Percentiles rank a stretch among this genome's conserved stretches.
Evolutionary conservation across 495 filamentous ascomycete genomes (phyloP).

Genomic region (Cryomyces minteri): DNA sequence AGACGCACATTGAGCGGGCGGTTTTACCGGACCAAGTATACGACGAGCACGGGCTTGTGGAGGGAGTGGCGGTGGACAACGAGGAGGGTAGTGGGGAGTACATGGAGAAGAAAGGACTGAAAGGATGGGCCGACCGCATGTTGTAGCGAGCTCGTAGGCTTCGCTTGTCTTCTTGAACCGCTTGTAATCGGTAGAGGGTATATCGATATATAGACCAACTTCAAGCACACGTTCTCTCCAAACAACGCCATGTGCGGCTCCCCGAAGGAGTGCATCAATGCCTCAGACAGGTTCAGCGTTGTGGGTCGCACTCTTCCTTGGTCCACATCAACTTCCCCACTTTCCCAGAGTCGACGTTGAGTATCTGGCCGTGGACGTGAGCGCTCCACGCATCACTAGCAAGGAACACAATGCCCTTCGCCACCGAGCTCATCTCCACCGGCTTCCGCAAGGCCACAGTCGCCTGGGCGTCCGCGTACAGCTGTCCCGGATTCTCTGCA

Average conservation of each 20-base stretch:
- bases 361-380: conserved; percentile 20
- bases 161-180: too few species aligned
- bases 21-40: conserved; percentile 17
- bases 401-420: conserved; percentile 22
- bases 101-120: too few species aligned
- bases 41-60: conserved; percentile 6
- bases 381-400: conserved; percentile 24
- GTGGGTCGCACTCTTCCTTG: conserved; percentile 11
- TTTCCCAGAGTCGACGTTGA: conserved; percentile 26
- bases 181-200: too few species aligned
- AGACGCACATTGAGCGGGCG: conserved; percentile 21
- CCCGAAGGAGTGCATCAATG: too few species aligned
- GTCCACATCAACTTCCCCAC: conserved; percentile 23
- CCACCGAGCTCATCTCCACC: conserved; percentile 19
- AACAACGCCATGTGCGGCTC: too few species aligned
- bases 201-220: too few species aligned
- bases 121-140: too few species aligned
- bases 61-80: neutral
- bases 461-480: conserved; percentile 21
- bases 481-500: conserved; percentile 17
- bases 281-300: too few species aligned
- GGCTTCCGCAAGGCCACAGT: conserved; percentile 20
- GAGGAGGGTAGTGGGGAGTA: neutral
- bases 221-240: too few species aligned
- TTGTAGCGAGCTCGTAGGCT: too few species aligned